Conservation (phyloP, 768 basidiomycete species). For the Boletus reticuloceps region DNA sequence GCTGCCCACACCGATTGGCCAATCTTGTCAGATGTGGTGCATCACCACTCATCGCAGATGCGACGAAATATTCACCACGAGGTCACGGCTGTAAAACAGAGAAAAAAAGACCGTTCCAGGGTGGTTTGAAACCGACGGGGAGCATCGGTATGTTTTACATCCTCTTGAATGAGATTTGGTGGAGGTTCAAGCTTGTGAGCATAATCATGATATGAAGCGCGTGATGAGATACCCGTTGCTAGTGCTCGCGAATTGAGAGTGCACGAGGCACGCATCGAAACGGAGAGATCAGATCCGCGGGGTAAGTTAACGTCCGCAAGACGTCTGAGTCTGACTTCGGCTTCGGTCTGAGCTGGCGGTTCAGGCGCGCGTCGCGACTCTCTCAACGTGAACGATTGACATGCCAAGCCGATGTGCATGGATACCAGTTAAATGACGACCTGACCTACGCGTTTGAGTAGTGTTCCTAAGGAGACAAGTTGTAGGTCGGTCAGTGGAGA, state of each 20-base stretch:
- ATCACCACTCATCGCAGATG: slow-evolving; percentile 8
- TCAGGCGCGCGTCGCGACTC: slow-evolving; percentile 1
- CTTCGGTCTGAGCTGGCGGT: slow-evolving; percentile 21
- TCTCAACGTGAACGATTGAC: not conserved
- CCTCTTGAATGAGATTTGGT: not conserved
- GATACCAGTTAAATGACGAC: not conserved
- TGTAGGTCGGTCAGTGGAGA: too few relatives aligned
- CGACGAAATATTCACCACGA: not conserved
- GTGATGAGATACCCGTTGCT: slow-evolving; percentile 9
- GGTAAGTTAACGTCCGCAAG: slow-evolving; percentile 19
- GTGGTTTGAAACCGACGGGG: not conserved
- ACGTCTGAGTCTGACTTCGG: slow-evolving; percentile 6
- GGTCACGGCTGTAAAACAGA: not conserved
- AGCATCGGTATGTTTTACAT: not conserved
- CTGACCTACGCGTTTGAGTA: too few relatives aligned
- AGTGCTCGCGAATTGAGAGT: not conserved
- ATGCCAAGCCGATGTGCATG: not conserved
- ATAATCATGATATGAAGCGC: not conserved
- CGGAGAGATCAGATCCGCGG: slow-evolving; percentile 32
- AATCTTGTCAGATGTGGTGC: slow-evolving; percentile 12
- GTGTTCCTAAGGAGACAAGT: slow-evolving; percentile 2
- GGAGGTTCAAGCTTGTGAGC: slow-evolving; percentile 1
- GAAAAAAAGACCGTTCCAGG: not conserved
- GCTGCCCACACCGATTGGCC: slow-evolving; percentile 13
- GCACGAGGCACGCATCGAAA: slow-evolving; percentile 28